Percentiles rank a stretch among this genome's conserved stretches.
Conservation (phyloP, 208 protist species). For the Leishmania martiniquensis region DNA sequence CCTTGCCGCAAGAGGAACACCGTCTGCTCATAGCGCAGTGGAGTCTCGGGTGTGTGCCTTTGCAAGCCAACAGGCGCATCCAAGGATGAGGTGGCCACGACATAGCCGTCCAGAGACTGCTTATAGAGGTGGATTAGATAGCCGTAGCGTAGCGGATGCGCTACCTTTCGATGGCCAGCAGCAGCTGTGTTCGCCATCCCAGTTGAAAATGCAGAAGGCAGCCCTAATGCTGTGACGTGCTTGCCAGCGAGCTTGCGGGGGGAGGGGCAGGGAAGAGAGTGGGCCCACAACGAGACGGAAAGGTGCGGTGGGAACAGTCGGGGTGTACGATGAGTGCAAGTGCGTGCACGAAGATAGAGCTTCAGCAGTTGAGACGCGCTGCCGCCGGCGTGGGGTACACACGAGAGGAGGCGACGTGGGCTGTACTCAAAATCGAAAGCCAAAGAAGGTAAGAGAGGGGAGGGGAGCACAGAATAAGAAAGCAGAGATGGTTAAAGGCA, state of each 20-base stretch:
- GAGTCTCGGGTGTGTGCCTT: slow-evolving; percentile 23
- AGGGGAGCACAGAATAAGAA: background rate
- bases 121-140: slow-evolving; percentile 43
- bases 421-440: background rate
- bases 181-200: background rate
- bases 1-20: slow-evolving; percentile 46
- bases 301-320: too few relatives aligned
- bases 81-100: slow-evolving; percentile 48
- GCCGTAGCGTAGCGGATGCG: slow-evolving; percentile 40
- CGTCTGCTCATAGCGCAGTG: slow-evolving; percentile 51
- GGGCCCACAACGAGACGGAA: too few relatives aligned
- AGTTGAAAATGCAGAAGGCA: background rate
- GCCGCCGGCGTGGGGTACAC: too few relatives aligned
- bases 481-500: background rate
- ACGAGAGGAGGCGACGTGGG: background rate
- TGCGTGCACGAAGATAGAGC: too few relatives aligned
- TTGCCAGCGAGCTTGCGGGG: too few relatives aligned
- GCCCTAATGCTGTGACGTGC: background rate
- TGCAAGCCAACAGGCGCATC: slow-evolving; percentile 48
- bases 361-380: too few relatives aligned
- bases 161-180: background rate
- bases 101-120: slow-evolving; percentile 44
- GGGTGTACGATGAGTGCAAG: too few relatives aligned
- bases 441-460: background rate
- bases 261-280: too few relatives aligned